A percentile compares a stretch with the other conserved stretches of the same genome.
These are phyloP conservation scores for Pterocarpus macrocarpus DNA, from an alignment of 306 rosid genomes.

Conservation along the genomic window DNA sequence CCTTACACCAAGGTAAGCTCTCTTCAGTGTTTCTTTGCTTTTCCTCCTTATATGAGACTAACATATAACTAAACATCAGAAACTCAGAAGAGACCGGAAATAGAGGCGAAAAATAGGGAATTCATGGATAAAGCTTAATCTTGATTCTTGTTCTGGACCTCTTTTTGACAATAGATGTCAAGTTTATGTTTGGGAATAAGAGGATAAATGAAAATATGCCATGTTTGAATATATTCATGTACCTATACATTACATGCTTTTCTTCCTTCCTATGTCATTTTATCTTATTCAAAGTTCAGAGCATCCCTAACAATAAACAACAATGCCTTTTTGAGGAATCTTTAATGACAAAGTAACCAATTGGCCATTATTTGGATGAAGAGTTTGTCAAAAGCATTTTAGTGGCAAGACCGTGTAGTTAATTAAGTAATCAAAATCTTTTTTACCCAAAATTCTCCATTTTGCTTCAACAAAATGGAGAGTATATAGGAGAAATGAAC, in stretches of 20 bases:
- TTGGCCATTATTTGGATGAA: not conserved
- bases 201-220: not conserved
- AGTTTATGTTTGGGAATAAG: not conserved
- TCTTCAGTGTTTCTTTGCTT: constrained; percentile 69
- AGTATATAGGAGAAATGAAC: not conserved
- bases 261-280: not conserved
- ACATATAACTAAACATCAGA: constrained; percentile 8
- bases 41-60: constrained; percentile 65
- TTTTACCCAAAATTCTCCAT: not conserved
- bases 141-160: constrained; percentile 22
- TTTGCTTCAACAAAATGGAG: not conserved
- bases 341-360: not conserved
- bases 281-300: not conserved
- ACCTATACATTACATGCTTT: not conserved
- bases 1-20: constrained; percentile 69
- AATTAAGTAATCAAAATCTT: not conserved
- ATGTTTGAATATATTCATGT: not conserved
- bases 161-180: not conserved
- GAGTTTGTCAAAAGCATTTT: not conserved
- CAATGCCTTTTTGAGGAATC: not conserved
- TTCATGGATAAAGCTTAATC: constrained; percentile 4
- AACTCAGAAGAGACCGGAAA: not conserved
- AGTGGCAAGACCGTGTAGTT: not conserved
- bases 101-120: not conserved
- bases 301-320: not conserved